Conservation (phyloP, 2,329 filamentous ascomycete genomes). For the Diaporthe sp. region DNA sequence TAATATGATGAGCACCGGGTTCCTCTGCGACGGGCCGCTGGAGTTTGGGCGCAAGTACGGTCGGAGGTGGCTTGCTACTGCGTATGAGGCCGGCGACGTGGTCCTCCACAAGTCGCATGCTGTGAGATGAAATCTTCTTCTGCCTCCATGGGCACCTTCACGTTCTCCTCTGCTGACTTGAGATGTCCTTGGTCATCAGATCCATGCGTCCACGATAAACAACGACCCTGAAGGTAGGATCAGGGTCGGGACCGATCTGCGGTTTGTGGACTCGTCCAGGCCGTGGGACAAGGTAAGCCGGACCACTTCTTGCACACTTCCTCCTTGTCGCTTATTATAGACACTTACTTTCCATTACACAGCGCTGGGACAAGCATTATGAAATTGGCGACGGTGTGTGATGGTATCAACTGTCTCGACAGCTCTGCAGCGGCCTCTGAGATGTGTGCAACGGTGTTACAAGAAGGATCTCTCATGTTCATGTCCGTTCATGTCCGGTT, state of each 20-base stretch:
- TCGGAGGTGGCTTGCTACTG: slow-evolving; percentile 53
- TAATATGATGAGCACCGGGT: slow-evolving; percentile 70
- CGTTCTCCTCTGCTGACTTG: not conserved
- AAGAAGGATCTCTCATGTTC: not conserved
- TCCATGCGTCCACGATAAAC: slow-evolving; percentile 39
- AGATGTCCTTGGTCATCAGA: slow-evolving; percentile 44
- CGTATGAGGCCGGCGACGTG: slow-evolving; percentile 58
- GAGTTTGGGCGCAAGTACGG: slow-evolving; percentile 50
- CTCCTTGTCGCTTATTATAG: not conserved
- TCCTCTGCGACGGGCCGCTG: slow-evolving; percentile 65
- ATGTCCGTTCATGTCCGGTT: not conserved
- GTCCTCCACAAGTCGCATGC: slow-evolving; percentile 55
- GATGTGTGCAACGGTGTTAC: not conserved
- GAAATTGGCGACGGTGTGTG: slow-evolving; percentile 16
- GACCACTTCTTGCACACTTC: no score
- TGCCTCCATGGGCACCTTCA: no score
- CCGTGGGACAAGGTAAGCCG: slow-evolving; percentile 26
- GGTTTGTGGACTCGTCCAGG: slow-evolving; percentile 34
- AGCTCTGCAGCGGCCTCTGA: not conserved
- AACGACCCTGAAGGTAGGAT: slow-evolving; percentile 14
- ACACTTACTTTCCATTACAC: not conserved
- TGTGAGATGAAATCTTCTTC: not conserved
- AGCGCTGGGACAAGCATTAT: slow-evolving; percentile 28
- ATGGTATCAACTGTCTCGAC: not conserved
- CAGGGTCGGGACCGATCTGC: slow-evolving; percentile 31